Evolutionary conservation across 1,284 basidiomycete species (phyloP).

Genomic region (Pascua guehoae): DNA sequence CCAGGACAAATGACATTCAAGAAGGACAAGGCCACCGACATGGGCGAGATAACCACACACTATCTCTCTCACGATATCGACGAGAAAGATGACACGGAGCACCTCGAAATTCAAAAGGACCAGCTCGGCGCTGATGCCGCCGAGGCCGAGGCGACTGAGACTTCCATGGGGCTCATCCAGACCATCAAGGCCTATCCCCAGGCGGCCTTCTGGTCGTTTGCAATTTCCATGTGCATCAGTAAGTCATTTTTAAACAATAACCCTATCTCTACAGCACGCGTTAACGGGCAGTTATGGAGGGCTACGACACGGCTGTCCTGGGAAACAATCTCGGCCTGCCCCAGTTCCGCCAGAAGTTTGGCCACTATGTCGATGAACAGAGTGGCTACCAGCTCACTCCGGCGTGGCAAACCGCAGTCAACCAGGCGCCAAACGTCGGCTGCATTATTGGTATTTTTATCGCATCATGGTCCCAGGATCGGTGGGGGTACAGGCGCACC

Average conservation of each 20-base stretch:
- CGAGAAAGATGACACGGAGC: too few species aligned
- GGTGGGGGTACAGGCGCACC: constrained; percentile 26
- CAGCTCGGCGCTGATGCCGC: constrained; percentile 14
- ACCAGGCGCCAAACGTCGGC: constrained; percentile 19
- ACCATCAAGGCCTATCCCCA: constrained; percentile 15
- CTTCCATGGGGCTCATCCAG: constrained; percentile 9
- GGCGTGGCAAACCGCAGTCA: constrained; percentile 26
- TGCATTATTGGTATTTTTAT: constrained; percentile 28
- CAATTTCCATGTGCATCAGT: constrained; percentile 16
- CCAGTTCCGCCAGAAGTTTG: constrained; percentile 12
- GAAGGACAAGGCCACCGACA: too few species aligned
- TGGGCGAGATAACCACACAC: too few species aligned
- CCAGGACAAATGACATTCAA: too few species aligned
- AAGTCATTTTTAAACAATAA: neutral
- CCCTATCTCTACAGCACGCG: too few species aligned
- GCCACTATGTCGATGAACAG: neutral
- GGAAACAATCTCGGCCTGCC: constrained; percentile 6
- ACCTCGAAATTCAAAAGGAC: too few species aligned
- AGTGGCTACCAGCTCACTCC: constrained; percentile 24
- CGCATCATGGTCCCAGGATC: constrained; percentile 20
- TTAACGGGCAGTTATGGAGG: constrained; percentile 1
- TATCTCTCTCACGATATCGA: too few species aligned
- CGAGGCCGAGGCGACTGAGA: constrained; percentile 15
- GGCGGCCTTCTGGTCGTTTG: constrained; percentile 19
- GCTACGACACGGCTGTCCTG: constrained; percentile 3